Evolutionary conservation across 176 grass and related monocot species (phyloP).

Genomic region (Oryza officinalis): DNA sequence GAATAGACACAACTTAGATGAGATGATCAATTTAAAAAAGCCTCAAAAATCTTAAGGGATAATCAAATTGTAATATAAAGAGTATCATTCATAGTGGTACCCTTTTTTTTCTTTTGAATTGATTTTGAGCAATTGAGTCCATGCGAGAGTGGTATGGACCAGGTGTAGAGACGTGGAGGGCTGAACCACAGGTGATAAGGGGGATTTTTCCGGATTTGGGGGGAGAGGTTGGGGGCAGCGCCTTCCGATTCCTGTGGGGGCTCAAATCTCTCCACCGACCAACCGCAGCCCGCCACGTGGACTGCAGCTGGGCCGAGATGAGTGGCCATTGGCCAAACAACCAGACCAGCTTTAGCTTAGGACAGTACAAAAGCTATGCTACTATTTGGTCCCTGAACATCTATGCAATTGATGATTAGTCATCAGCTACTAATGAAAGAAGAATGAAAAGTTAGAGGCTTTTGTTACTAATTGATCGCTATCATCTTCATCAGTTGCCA

Average conservation of each 20-base stretch:
- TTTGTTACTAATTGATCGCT: background rate
- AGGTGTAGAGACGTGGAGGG: constrained; percentile 23
- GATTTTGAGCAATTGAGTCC: background rate
- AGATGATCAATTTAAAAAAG: too few species aligned
- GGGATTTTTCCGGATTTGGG: background rate
- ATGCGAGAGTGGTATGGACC: constrained; percentile 30
- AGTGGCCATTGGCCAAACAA: constrained; percentile 16
- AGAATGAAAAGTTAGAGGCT: background rate
- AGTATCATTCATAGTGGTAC: background rate
- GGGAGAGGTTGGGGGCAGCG: constrained; percentile 18
- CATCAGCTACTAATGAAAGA: background rate
- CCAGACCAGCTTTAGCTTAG: background rate
- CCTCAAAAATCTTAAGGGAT: too few species aligned
- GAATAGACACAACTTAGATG: too few species aligned
- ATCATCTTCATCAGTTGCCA: background rate
- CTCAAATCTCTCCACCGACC: background rate
- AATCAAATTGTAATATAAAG: too few species aligned
- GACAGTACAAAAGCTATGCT: background rate
- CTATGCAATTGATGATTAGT: background rate
- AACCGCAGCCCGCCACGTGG: background rate
- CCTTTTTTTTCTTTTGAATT: background rate
- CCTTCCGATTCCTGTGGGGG: constrained; percentile 39
- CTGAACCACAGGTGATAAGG: constrained; percentile 41
- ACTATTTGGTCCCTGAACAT: background rate
- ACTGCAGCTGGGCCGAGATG: background rate